Evolutionary conservation across 805 yeast genomes (phyloP).

Genomic region (Yarrowia osloensis): DNA sequence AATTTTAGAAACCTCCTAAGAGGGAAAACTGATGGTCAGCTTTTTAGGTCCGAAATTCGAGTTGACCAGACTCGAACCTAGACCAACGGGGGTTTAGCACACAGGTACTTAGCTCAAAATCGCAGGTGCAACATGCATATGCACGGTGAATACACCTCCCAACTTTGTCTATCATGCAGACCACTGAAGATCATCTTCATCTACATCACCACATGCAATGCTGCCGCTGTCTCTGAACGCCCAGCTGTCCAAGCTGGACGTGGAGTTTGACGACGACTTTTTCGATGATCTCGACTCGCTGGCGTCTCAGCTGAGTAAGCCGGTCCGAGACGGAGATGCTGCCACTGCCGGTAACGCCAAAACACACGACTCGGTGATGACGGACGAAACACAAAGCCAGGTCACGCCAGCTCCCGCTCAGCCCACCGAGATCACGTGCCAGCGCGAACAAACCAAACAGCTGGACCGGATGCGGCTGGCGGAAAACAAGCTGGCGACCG

Average conservation of each 20-base stretch:
- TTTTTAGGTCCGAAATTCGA: no score
- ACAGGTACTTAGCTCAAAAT: no score
- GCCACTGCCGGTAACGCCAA: no score
- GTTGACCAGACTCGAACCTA: no score
- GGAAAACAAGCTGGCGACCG: slow-evolving; percentile 7
- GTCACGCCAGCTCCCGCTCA: no score
- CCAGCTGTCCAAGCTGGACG: slow-evolving; percentile 27
- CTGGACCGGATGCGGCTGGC: slow-evolving; percentile 14
- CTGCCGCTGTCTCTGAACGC: slow-evolving; percentile 18
- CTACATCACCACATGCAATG: slow-evolving; percentile 6
- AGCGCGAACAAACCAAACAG: neutral
- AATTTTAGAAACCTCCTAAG: no score
- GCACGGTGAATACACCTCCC: neutral
- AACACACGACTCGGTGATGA: no score
- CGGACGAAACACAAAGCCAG: neutral
- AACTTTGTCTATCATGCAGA: neutral
- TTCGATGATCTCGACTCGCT: slow-evolving; percentile 13
- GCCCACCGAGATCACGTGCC: neutral
- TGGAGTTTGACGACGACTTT: slow-evolving; percentile 18
- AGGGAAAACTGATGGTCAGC: no score
- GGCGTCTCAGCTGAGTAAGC: neutral
- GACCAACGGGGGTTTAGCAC: no score
- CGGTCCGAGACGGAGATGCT: no score
- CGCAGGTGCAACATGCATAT: no score
- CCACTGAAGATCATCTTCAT: neutral